A percentile compares a stretch with the other conserved stretches of the same genome.
Evolutionary conservation across 1,284 basidiomycete species (phyloP).

Genomic region (Phellopilus nigrolimitatus): DNA sequence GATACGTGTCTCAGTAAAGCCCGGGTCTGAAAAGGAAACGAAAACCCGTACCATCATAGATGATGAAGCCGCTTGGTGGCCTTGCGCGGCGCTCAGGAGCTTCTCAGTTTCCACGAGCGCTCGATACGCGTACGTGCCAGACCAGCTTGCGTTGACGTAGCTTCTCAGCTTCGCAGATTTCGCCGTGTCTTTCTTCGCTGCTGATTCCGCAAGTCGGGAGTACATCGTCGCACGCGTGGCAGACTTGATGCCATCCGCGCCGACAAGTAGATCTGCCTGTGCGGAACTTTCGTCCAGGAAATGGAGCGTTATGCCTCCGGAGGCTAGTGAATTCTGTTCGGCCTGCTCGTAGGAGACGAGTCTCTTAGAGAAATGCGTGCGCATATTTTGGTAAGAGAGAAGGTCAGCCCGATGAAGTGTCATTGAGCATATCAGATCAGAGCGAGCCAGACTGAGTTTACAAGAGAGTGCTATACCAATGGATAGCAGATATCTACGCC

Average conservation of each 20-base stretch:
- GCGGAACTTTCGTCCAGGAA: slow-evolving; percentile 35
- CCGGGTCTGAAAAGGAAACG: neutral
- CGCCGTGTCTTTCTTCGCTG: slow-evolving; percentile 11
- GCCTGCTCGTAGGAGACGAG: slow-evolving; percentile 26
- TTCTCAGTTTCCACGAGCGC: slow-evolving; percentile 32
- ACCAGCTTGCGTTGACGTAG: slow-evolving; percentile 35
- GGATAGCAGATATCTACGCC: slow-evolving; percentile 64
- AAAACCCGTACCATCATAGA: slow-evolving; percentile 17
- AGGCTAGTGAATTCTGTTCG: no score
- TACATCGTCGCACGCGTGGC: slow-evolving; percentile 34
- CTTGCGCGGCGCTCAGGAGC: slow-evolving; percentile 31
- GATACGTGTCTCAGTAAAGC: neutral
- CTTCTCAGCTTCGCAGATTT: slow-evolving; percentile 20
- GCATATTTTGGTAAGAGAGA: slow-evolving; percentile 25
- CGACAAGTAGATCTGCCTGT: slow-evolving; percentile 39
- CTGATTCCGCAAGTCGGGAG: slow-evolving; percentile 23
- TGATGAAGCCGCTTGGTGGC: slow-evolving; percentile 30
- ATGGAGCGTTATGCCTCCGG: slow-evolving; percentile 26
- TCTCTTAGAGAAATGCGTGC: slow-evolving; percentile 32
- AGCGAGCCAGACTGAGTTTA: no score
- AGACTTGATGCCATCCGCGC: slow-evolving; percentile 43
- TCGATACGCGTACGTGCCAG: slow-evolving; percentile 40
- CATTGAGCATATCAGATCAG: no score
- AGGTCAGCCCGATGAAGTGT: slow-evolving; percentile 32
- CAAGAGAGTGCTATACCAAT: slow-evolving; percentile 44